These are phyloP conservation scores for Penicillium fimorum DNA, from an alignment of 495 filamentous ascomycete genomes.

Conservation along the genomic window DNA sequence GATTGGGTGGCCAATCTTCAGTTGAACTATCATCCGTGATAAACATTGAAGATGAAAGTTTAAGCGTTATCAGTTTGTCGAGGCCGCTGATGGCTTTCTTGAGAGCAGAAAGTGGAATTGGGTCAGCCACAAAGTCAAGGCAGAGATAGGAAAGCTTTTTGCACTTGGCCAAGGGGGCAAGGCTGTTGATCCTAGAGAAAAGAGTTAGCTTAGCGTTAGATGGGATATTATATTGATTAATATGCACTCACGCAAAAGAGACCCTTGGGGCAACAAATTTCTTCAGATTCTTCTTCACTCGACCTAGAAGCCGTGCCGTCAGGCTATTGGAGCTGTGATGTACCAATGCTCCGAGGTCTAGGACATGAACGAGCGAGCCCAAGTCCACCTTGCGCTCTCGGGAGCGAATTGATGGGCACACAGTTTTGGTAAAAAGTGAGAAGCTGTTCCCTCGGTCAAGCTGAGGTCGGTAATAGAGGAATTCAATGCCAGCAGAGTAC, in stretches of 20 bases:
- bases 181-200: constrained; percentile 49
- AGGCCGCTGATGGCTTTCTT: constrained; percentile 53
- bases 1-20: constrained; percentile 29
- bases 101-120: constrained; percentile 50
- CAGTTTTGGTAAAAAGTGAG: constrained; percentile 54
- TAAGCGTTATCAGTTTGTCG: constrained; percentile 47
- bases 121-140: constrained; percentile 57
- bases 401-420: constrained; percentile 60
- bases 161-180: constrained; percentile 65
- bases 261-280: constrained; percentile 65
- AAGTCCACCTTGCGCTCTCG: constrained; percentile 49
- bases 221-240: not conserved
- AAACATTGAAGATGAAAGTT: constrained; percentile 53
- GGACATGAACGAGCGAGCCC: constrained; percentile 51
- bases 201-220: constrained; percentile 10
- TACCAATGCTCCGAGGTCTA: constrained; percentile 60
- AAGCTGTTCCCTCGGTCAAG: constrained; percentile 54
- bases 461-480: constrained; percentile 56
- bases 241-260: constrained; percentile 52
- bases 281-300: constrained; percentile 56
- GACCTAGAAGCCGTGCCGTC: constrained; percentile 62
- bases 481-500: constrained; percentile 56
- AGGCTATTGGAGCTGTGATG: constrained; percentile 65
- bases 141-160: constrained; percentile 53
- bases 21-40: constrained; percentile 18